A percentile compares a stretch with the other conserved stretches of the same genome.
Conservation (phyloP, 2,329 filamentous ascomycete genomes). For the Xylariales sp. region DNA sequence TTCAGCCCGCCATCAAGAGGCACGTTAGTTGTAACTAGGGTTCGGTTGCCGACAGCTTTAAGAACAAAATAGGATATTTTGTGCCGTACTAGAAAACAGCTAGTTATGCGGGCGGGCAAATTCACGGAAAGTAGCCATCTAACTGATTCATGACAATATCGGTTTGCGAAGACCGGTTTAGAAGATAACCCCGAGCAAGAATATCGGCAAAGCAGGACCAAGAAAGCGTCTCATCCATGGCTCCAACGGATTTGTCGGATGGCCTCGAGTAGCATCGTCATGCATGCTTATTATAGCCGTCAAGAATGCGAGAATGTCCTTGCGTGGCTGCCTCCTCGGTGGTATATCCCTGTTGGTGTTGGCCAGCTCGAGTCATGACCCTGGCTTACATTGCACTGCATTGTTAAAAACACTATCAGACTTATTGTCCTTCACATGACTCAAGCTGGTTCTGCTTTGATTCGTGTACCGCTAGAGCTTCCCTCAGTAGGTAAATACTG, state of each 20-base stretch:
- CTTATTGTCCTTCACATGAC: constrained; percentile 24
- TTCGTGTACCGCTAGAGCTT: not conserved
- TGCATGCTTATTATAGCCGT: constrained; percentile 31
- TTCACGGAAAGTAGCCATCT: not conserved
- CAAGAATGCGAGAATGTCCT: constrained; percentile 15
- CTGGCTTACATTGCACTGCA: not conserved
- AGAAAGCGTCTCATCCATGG: not conserved
- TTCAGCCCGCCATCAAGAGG: not conserved
- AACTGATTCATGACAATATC: not conserved
- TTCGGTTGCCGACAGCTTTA: constrained; percentile 16
- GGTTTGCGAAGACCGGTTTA: not conserved
- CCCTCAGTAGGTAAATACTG: constrained; percentile 10
- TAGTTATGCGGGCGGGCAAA: not conserved
- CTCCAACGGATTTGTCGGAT: constrained; percentile 22
- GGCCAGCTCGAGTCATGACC: constrained; percentile 35
- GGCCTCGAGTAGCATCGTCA: constrained; percentile 31
- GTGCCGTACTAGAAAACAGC: not conserved
- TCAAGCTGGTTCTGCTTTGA: constrained; percentile 14
- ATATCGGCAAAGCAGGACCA: not conserved
- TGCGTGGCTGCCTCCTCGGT: constrained; percentile 30
- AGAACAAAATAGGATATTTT: not conserved
- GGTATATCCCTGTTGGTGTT: constrained; percentile 30
- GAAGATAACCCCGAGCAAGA: not conserved
- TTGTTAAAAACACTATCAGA: constrained; percentile 1
- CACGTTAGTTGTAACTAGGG: constrained; percentile 7